A percentile compares a stretch with the other conserved stretches of the same genome.
Conservation (phyloP, 148 eudicot species). For the Vaccinium myrtillus region DNA sequence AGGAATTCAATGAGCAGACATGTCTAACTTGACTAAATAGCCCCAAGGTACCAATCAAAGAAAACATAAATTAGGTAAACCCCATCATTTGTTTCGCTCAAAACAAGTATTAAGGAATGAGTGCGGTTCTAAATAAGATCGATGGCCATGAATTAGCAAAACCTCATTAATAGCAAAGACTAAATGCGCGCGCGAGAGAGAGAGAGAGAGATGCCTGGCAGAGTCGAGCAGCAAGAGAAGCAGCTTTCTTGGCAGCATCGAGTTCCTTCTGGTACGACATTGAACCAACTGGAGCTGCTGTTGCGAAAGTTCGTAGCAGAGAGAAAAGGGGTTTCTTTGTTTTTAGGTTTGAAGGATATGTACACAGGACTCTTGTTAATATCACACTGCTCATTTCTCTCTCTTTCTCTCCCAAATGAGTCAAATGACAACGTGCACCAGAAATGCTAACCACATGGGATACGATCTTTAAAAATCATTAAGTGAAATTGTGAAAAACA, state of each 20-base stretch:
- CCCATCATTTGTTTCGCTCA: background rate
- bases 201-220: conserved; percentile 56
- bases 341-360: background rate
- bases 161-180: background rate
- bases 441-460: too few species aligned
- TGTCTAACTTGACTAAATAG: background rate
- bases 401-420: background rate
- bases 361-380: background rate
- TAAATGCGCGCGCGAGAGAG: background rate
- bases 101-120: background rate
- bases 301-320: conserved; percentile 1
- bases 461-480: too few species aligned
- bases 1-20: background rate
- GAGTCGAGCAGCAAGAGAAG: conserved; percentile 77
- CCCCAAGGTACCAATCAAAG: background rate
- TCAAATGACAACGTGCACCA: too few species aligned
- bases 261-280: conserved; percentile 49
- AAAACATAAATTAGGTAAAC: background rate
- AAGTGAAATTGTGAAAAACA: too few species aligned
- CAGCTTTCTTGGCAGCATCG: conserved; percentile 80
- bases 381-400: background rate
- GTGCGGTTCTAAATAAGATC: background rate
- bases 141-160: background rate
- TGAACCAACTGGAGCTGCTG: conserved; percentile 10
- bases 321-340: background rate